Percentiles rank a stretch among this genome's conserved stretches.
Evolutionary conservation across 1,284 basidiomycete genomes (phyloP).

Genomic region (Phlebopus sp.): DNA sequence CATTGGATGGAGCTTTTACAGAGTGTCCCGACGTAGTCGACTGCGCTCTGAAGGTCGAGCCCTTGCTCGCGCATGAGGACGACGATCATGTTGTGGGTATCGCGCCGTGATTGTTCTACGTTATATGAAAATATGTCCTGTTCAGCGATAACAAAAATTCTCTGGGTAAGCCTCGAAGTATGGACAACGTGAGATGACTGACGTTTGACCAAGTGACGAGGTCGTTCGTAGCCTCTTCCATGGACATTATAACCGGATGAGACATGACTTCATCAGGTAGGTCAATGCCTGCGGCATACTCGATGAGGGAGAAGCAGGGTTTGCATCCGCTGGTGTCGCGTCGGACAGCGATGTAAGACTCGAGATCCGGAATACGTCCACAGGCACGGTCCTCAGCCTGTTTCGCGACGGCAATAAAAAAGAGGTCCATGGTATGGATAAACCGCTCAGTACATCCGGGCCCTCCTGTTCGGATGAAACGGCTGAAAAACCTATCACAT

Average conservation of each 20-base stretch:
- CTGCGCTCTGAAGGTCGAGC: slow-evolving; percentile 46
- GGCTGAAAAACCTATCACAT: slow-evolving; percentile 48
- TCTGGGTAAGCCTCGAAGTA: slow-evolving; percentile 7
- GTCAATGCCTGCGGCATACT: slow-evolving; percentile 54
- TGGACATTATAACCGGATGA: slow-evolving; percentile 48
- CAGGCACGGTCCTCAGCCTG: slow-evolving; percentile 52
- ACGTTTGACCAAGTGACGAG: slow-evolving; percentile 63
- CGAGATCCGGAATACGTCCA: slow-evolving; percentile 47
- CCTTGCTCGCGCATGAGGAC: slow-evolving; percentile 54
- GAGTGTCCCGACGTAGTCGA: slow-evolving; percentile 52
- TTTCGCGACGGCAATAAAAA: slow-evolving; percentile 53
- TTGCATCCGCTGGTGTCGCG: slow-evolving; percentile 58
- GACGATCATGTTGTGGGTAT: slow-evolving; percentile 58
- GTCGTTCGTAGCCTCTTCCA: slow-evolving; percentile 55
- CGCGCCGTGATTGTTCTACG: slow-evolving; percentile 54
- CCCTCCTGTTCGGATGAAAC: slow-evolving; percentile 46
- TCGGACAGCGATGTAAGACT: slow-evolving; percentile 56
- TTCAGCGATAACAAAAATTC: not conserved
- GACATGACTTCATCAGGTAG: slow-evolving; percentile 54
- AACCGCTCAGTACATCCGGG: slow-evolving; percentile 53
- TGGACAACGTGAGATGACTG: slow-evolving; percentile 15
- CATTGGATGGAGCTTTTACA: slow-evolving; percentile 47
- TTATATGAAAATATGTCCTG: slow-evolving; percentile 66
- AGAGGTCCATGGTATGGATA: slow-evolving; percentile 51
- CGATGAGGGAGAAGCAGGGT: slow-evolving; percentile 58